Evolutionary conservation across 495 filamentous ascomycete genomes (phyloP), one percentile per base, ranked within the genome.

Genomic region (Talaromyces thailandensis): DNA sequence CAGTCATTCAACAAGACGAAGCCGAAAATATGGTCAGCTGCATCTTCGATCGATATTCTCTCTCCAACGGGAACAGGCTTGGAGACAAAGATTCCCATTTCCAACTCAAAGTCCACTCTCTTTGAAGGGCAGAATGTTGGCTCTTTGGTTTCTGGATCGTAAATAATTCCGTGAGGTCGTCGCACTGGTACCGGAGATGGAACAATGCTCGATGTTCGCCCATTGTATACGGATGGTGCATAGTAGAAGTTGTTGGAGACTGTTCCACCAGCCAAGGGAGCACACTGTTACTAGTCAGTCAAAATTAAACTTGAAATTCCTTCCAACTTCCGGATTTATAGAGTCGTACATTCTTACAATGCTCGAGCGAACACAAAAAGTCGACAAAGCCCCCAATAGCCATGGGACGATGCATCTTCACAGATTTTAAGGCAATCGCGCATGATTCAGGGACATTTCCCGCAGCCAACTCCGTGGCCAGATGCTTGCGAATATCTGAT

Each of bases 1-100:
- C 92, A 96, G 69, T 96, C 91, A 71, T 96, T 96, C 73, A 96
- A 73, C 57, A 96, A 72, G 5, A 96, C 91, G 43, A 91, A 79
- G 1, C 92, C 92, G 70, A 96, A 94, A n/a, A 96, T 79, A 67
- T 82, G 71, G 28, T 89, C 82, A 35, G 86, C 82, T 1, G 92
- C 92, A 50, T 88, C 74, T 25, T 63, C 66, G 0, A 71, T 69
- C 16, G 64, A 64, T 21, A 74, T 25, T 14, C 68, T 64, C 40
- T 67, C 52, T 0, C 62, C 29, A 1, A 25, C 24, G 2, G 66
- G 48, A 0, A 74, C 55, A 0, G 68, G 63, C 32, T 72, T 81
- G 57, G 83, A 85, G 3, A 96, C 73, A 63, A 96, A 88, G 29
- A 85, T 85, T 0, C 88, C 92, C 11, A 96, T 70, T 70, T 96